Conservation (phyloP, 345 rosid genomes). For the Murraya paniculata region DNA sequence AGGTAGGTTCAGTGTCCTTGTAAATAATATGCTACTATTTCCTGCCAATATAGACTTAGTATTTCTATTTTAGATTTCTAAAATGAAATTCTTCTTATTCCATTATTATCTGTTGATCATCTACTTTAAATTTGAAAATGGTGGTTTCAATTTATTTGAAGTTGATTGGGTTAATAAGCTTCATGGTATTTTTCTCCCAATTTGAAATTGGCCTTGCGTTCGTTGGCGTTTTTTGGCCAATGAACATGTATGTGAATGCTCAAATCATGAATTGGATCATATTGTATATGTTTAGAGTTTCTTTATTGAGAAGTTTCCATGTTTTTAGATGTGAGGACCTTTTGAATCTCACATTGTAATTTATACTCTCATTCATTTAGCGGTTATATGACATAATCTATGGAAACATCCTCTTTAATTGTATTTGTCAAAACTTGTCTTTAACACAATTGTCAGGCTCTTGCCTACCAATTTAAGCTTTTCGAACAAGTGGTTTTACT, state of each 20-base stretch:
- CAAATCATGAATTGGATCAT: not conserved
- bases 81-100: not conserved
- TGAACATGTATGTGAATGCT: not conserved
- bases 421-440: no score
- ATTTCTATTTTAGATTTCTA: not conserved
- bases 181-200: not conserved
- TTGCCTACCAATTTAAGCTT: no score
- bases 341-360: not conserved
- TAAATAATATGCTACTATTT: not conserved
- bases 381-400: not conserved
- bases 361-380: not conserved
- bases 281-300: not conserved
- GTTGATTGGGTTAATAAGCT: not conserved
- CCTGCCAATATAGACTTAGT: not conserved
- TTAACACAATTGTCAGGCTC: no score
- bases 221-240: not conserved
- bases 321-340: not conserved
- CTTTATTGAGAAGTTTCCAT: not conserved
- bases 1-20: conserved; percentile 35
- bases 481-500: no score
- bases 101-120: not conserved
- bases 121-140: not conserved
- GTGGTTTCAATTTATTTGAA: not conserved
- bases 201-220: not conserved
- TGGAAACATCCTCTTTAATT: not conserved